Evolutionary conservation across 495 filamentous ascomycete genomes (phyloP), one percentile per base, ranked within the genome.

Genomic region (Penicillium daleae): DNA sequence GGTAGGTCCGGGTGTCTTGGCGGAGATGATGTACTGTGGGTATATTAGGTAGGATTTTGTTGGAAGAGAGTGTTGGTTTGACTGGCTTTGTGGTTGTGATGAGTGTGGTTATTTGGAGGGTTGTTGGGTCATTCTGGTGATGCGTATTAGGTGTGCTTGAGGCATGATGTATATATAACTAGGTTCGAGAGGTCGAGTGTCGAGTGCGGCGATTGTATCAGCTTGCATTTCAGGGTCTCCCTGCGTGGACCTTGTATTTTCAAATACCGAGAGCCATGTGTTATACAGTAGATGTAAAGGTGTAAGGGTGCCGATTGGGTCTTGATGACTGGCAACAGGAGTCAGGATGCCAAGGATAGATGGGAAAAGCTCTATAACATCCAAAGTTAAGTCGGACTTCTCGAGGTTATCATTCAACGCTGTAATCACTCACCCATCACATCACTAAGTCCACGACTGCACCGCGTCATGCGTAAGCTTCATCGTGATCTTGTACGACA

Each of bases 401-500:
- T 32, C 29, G 27, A 29, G 0, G 2, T 32, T 2, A n/a, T 29
- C 4, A 6, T n/a, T 31, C 6, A n/a, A 49, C 1, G 2, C 10
- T 26, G 10, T 17, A 39, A 13, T 29, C 31, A 44, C 27, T 21
- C 21, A 27, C 27, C 22, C 31, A 32, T 61, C 17, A 21, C 6
- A 17, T 56, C 6, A 31, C 7, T 33, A 56, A 35, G 13, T 24
- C 29, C 24, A 56, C 19, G 40, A 40, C 24, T 40, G 35, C 19
- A 56, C 46, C 35, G 56, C 40, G 27, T 61, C n/a, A 15, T 57
- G 24, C 3, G 46, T 26, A 29, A 68, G 63, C 48, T 68, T 65
- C 57, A 32, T 49, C 2, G 35, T 48, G 13, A 68, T 68, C 48
- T 68, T 68, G 32, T 57, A 68, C 2, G 66, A 66, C 22, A 68